Conservation (phyloP, 495 filamentous ascomycete species). For the Podospora tetraspora region DNA sequence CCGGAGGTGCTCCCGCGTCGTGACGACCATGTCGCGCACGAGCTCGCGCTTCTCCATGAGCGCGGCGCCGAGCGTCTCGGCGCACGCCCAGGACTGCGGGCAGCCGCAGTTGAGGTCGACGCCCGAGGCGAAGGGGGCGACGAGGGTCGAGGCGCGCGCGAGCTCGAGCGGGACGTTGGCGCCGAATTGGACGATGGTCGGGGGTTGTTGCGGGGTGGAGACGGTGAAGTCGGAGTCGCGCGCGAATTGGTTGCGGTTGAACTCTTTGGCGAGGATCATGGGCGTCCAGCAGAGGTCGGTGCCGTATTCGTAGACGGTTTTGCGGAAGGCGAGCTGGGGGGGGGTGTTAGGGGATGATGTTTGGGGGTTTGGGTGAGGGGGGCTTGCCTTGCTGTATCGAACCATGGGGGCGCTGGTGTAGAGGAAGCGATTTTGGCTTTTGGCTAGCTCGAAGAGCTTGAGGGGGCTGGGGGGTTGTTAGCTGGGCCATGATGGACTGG, state of each 20-base stretch:
- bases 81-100: constrained; percentile 63
- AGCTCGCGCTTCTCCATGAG: constrained; percentile 56
- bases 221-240: constrained; percentile 45
- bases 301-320: constrained; percentile 53
- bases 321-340: constrained; percentile 55
- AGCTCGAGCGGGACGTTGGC: constrained; percentile 52
- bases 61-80: constrained; percentile 55
- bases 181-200: constrained; percentile 61
- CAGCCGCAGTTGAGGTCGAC: constrained; percentile 67
- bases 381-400: constrained; percentile 51
- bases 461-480: constrained; percentile 42
- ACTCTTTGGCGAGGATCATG: constrained; percentile 69
- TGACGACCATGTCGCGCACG: constrained; percentile 54
- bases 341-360: constrained; percentile 1
- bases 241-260: constrained; percentile 53
- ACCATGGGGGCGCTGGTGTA: constrained; percentile 66
- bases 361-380: background rate
- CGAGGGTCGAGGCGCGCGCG: constrained; percentile 53
- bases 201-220: constrained; percentile 44
- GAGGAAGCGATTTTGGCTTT: constrained; percentile 45
- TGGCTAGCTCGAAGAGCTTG: constrained; percentile 53
- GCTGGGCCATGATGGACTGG: background rate
- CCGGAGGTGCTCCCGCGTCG: constrained; percentile 40
- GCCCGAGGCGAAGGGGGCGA: constrained; percentile 54
- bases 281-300: constrained; percentile 63